Conservation (phyloP, 2,329 filamentous ascomycete genomes). For the Hawksworthiomyces lignivorus region DNA sequence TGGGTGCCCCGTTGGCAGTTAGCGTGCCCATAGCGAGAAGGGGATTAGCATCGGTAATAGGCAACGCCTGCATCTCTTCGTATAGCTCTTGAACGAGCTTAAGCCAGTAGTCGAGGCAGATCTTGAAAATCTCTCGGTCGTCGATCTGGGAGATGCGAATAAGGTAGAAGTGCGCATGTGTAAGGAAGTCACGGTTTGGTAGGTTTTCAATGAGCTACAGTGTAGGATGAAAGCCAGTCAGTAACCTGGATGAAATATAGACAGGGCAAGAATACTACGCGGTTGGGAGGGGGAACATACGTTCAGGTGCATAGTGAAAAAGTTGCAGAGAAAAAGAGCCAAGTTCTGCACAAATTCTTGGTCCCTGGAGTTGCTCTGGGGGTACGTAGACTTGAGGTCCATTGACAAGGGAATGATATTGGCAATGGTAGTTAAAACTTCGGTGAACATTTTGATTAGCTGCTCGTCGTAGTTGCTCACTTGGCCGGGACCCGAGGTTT, state of each 20-base stretch:
- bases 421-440: constrained; percentile 85
- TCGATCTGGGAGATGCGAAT: constrained; percentile 98
- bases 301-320: constrained; percentile 87
- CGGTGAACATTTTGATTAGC: constrained; percentile 96
- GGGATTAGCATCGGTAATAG: constrained; percentile 80
- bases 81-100: constrained; percentile 97
- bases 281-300: constrained; percentile 44
- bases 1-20: constrained; percentile 73
- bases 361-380: constrained; percentile 81
- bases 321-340: constrained; percentile 92
- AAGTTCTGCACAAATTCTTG: constrained; percentile 98
- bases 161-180: constrained; percentile 94
- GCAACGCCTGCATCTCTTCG: constrained; percentile 96
- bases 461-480: constrained; percentile 83
- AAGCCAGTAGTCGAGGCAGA: constrained; percentile 97
- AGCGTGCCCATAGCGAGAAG: constrained; percentile 72
- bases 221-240: constrained; percentile 1
- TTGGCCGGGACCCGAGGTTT: constrained; percentile 65
- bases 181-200: constrained; percentile 88
- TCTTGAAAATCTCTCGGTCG: constrained; percentile 98
- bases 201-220: constrained; percentile 82
- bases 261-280: no score
- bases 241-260: not conserved
- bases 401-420: constrained; percentile 86
- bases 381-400: constrained; percentile 86